Base-by-base conservation (phyloP, 345 rosid genomes). In the Hibiscus mutabilis region DNA sequence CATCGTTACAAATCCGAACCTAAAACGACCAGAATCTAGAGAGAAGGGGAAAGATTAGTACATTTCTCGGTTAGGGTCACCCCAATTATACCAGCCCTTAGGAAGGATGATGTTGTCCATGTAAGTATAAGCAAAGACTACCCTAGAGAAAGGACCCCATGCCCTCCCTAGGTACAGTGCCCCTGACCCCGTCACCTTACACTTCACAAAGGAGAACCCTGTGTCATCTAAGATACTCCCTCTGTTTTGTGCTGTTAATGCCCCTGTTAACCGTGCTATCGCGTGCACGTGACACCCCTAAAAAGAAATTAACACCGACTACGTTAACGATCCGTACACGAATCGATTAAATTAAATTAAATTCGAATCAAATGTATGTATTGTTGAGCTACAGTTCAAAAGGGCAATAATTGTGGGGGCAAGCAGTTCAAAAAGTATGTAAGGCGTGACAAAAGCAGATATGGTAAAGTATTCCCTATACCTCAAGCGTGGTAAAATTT, bases 131-230 rank as follows among this genome's bases (percentile, higher is more conserved):
- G 99, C 99, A 77, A 95, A 95, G 78, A 95, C 85, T 1, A 95
- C 99, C 67, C 99, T 83, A 2, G 99, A 95, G 77, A 95, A 95
- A 18, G 99, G 92, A 37, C 99, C 97, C 99, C 99, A 95, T 3
- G 99, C 97, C 72, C 99, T 82, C 3, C 99, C 99, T 13, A 95
- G 86, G 71, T 85, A 95, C 5, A 95, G 85, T 2, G 91, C 99
- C 12, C 99, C 99, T 0, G 99, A 92, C 4, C 97, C 99, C 69
- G 99, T 95, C 81, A 95, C 93, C 79, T 90, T 90, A 70, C 99
- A 92, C 72, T 89, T 87, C 33, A 95, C 88, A 53, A 95, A 95
- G 1, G 99, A 95, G 88, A 95, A 95, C 15, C 97, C 99, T 6
- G 99, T 95, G 89, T 95, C 99, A 5, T 95, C 96, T 72, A 95